Conservation (phyloP, 768 basidiomycete species). For the Rubroboletus pulcherrimus region DNA sequence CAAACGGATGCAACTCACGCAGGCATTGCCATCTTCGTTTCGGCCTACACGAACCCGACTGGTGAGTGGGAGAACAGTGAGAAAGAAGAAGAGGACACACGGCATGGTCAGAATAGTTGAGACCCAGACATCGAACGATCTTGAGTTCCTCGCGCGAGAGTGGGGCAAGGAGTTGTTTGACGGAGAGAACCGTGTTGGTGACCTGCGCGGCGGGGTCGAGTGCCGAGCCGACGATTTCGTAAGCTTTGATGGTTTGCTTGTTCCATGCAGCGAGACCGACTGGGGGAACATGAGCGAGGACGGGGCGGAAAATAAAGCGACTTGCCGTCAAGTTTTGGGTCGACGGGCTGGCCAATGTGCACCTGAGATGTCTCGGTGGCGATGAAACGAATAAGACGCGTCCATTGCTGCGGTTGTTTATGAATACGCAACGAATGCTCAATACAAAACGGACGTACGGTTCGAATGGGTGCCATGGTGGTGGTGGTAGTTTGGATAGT, state of each 20-base stretch:
- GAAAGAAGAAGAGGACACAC: conserved; percentile 34
- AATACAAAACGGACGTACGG: conserved; percentile 35
- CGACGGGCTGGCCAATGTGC: conserved; percentile 76
- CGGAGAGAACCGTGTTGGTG: conserved; percentile 60
- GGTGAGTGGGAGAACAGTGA: neutral
- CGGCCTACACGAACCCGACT: conserved; percentile 42
- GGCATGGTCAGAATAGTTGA: conserved; percentile 86
- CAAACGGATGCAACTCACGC: conserved; percentile 41
- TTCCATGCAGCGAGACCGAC: conserved; percentile 58
- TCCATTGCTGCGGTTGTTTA: conserved; percentile 44
- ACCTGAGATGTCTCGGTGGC: conserved; percentile 70
- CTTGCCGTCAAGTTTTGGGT: conserved; percentile 61
- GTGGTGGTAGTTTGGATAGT: neutral
- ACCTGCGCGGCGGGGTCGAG: conserved; percentile 66
- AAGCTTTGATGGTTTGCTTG: conserved; percentile 55
- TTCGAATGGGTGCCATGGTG: conserved; percentile 56
- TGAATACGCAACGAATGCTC: neutral
- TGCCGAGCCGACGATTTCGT: conserved; percentile 68
- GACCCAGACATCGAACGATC: conserved; percentile 69
- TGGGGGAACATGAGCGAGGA: conserved; percentile 25
- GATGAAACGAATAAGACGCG: conserved; percentile 77
- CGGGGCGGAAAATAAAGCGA: neutral
- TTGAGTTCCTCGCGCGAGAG: conserved; percentile 64
- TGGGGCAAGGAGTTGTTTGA: conserved; percentile 66
- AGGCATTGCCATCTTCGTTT: conserved; percentile 61